A percentile compares a stretch with the other conserved stretches of the same genome.
Evolutionary conservation across 495 filamentous ascomycete genomes (phyloP).

Genomic region (Polyplosphaeria fusca): DNA sequence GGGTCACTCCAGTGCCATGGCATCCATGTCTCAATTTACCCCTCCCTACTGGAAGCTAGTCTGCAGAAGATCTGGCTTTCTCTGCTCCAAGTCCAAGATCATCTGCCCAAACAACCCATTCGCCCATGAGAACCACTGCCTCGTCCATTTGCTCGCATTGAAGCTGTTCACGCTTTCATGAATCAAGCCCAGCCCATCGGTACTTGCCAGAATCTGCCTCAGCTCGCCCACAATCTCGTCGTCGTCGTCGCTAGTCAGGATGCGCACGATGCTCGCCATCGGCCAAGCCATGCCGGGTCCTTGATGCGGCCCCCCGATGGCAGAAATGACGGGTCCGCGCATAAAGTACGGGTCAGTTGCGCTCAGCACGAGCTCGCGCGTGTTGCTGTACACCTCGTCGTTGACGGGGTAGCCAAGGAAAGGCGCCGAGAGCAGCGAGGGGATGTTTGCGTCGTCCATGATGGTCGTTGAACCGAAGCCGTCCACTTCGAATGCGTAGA

Average conservation of each 20-base stretch:
- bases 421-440: constrained; percentile 53
- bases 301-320: constrained; percentile 56
- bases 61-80: constrained; percentile 47
- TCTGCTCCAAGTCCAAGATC: constrained; percentile 54
- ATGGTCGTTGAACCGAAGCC: constrained; percentile 53
- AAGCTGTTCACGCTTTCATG: constrained; percentile 60
- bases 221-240: constrained; percentile 50
- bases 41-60: constrained; percentile 41
- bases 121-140: constrained; percentile 70
- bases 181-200: constrained; percentile 57
- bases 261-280: constrained; percentile 55
- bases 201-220: constrained; percentile 50
- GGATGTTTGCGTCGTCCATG: constrained; percentile 66
- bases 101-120: constrained; percentile 67
- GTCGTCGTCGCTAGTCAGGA: constrained; percentile 54
- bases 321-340: constrained; percentile 51
- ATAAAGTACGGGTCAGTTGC: constrained; percentile 58
- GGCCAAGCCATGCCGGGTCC: constrained; percentile 59
- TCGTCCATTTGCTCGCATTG: constrained; percentile 52
- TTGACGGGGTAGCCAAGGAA: constrained; percentile 50
- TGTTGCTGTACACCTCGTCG: constrained; percentile 51
- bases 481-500: constrained; percentile 62
- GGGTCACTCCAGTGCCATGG: no score
- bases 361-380: constrained; percentile 50
- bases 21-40: no score